These are phyloP conservation scores for Volvox reticuliferus DNA, from an alignment of 139 green algal species.

Conservation along the genomic window DNA sequence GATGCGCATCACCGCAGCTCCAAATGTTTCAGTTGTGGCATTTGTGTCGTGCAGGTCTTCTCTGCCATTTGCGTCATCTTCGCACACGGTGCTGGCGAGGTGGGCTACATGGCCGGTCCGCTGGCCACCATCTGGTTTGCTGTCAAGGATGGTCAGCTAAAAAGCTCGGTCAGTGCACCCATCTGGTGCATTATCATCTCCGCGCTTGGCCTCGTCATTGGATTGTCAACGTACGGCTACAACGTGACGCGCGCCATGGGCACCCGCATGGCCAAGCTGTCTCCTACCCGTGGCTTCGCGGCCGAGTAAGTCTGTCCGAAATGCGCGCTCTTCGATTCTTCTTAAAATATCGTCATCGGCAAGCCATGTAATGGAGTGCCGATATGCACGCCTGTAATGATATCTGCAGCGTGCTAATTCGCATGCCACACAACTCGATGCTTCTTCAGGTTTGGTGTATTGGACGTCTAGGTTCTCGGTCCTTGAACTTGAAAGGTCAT, in stretches of 20 bases:
- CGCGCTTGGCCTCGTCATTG: conserved; percentile 70
- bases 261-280: conserved; percentile 72
- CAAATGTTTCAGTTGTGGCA: no score
- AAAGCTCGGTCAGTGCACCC: conserved; percentile 44
- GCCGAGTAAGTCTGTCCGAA: conserved; percentile 57
- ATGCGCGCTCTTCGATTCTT: no score
- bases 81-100: conserved; percentile 59
- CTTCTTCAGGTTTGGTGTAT: no score
- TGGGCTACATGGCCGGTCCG: conserved; percentile 62
- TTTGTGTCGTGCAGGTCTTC: no score
- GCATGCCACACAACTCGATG: no score
- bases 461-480: no score
- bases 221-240: conserved; percentile 78
- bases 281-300: conserved; percentile 74
- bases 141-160: conserved; percentile 57
- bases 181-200: conserved; percentile 71
- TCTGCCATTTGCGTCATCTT: conserved; percentile 73
- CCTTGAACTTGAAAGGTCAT: no score
- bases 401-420: background rate
- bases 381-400: no score
- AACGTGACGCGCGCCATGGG: conserved; percentile 77
- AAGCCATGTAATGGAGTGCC: no score
- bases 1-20: no score
- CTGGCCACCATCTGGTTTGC: conserved; percentile 68
- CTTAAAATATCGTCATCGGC: no score